A percentile compares a stretch with the other conserved stretches of the same genome.
phyloP scores from a whole-genome alignment of 2,329 filamentous ascomycete species.

The Trichoderma guizhouense region DNA sequence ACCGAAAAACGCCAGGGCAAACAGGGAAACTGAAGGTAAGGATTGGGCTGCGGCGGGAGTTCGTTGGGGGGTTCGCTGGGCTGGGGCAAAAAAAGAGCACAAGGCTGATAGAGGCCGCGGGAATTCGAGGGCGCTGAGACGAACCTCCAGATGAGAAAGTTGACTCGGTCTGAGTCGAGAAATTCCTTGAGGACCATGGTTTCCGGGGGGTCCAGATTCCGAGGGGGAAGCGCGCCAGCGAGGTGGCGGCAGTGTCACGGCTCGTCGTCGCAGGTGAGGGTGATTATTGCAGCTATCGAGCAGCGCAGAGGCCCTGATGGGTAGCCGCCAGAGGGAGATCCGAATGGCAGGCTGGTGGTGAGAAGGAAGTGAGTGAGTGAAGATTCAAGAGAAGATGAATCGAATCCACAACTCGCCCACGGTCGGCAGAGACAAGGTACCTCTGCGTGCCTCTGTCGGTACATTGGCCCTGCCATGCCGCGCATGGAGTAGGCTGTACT shows the following conservation, averaged over 20 bases:
- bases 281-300: slow-evolving; percentile 10
- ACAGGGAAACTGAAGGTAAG: not conserved
- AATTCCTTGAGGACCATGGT: slow-evolving; percentile 56
- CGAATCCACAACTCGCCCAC: slow-evolving; percentile 22
- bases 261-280: slow-evolving; percentile 21
- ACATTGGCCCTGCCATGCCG: slow-evolving; percentile 16
- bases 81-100: slow-evolving; percentile 24
- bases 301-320: slow-evolving; percentile 12
- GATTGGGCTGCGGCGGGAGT: not conserved
- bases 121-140: slow-evolving; percentile 31
- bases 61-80: slow-evolving; percentile 21
- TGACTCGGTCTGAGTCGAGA: slow-evolving; percentile 64
- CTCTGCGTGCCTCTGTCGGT: slow-evolving; percentile 16
- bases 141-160: slow-evolving; percentile 70
- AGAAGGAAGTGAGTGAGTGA: slow-evolving; percentile 20
- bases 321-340: slow-evolving; percentile 7
- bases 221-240: slow-evolving; percentile 26
- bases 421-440: slow-evolving; percentile 19
- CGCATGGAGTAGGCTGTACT: slow-evolving; percentile 9
- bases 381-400: slow-evolving; percentile 27
- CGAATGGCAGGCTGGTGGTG: slow-evolving; percentile 8
- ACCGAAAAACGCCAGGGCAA: not conserved
- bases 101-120: not conserved
- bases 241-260: slow-evolving; percentile 32
- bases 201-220: slow-evolving; percentile 20